Conservation (phyloP, 805 yeast species). For the Spathaspora girioi region DNA sequence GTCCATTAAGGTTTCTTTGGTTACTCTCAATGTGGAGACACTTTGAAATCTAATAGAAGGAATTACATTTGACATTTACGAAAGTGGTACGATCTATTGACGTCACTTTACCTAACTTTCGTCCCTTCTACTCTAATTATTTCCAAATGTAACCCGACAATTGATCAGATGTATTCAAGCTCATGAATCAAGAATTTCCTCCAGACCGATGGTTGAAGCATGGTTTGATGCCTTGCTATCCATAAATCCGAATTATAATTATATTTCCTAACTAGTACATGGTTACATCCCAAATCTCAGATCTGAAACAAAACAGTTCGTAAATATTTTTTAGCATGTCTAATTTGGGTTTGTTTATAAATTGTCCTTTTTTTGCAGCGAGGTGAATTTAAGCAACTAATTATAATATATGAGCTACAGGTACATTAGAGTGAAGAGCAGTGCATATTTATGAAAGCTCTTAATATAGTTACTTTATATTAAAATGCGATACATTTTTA, state of each 20-base stretch:
- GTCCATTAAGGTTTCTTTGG: too few species aligned
- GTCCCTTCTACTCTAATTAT: neutral
- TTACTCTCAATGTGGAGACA: too few species aligned
- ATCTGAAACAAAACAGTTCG: neutral
- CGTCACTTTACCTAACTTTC: too few species aligned
- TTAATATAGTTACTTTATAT: neutral
- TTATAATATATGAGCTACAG: neutral
- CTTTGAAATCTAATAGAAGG: too few species aligned
- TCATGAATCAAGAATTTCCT: neutral
- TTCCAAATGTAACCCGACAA: too few species aligned
- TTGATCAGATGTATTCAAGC: too few species aligned
- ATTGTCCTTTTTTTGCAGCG: neutral
- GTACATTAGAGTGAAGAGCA: neutral
- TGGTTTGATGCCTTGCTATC: neutral
- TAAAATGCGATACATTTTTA: neutral
- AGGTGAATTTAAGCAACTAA: neutral
- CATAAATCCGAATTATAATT: neutral
- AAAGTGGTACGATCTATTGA: too few species aligned
- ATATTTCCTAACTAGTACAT: neutral
- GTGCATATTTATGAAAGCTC: neutral
- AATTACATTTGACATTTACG: too few species aligned
- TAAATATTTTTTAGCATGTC: neutral
- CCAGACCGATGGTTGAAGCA: neutral
- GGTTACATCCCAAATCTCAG: neutral
- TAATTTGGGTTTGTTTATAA: neutral